Percentiles rank a stretch among this genome's conserved stretches.
phyloP scores from a whole-genome alignment of 306 rosid genomes.

The Datisca glomerata region DNA sequence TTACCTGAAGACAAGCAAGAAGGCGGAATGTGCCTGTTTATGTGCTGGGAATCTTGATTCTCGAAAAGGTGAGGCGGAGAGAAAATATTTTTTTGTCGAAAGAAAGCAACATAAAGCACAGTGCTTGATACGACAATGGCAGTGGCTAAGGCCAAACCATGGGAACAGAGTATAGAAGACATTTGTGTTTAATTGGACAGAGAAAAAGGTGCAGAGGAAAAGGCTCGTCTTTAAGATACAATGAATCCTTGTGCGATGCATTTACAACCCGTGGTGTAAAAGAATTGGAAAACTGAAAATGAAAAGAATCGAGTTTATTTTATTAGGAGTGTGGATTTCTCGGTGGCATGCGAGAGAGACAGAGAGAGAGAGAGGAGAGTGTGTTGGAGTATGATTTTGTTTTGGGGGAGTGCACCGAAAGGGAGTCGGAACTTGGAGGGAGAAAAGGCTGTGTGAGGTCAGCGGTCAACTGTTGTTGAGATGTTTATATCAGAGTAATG shows the following conservation, averaged over 20 bases:
- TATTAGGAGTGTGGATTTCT: too few species aligned
- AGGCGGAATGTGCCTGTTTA: constrained; percentile 16
- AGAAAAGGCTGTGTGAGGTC: too few species aligned
- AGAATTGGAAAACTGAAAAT: too few species aligned
- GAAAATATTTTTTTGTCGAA: constrained; percentile 5
- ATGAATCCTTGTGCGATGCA: constrained; percentile 10
- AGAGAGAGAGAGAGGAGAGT: neutral
- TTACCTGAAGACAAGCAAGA: constrained; percentile 22
- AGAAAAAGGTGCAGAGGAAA: neutral
- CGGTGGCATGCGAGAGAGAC: neutral
- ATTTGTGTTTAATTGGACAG: constrained; percentile 12
- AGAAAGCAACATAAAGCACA: constrained; percentile 24
- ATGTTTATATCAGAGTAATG: too few species aligned
- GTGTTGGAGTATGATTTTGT: neutral
- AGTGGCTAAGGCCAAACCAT: constrained; percentile 35
- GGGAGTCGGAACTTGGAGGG: neutral
- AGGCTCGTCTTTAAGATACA: constrained; percentile 4
- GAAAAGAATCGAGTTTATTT: too few species aligned
- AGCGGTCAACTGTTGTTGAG: constrained; percentile 1
- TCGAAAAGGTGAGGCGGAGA: neutral
- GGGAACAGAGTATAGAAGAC: constrained; percentile 28
- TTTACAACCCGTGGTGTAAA: too few species aligned
- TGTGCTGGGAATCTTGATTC: constrained; percentile 3
- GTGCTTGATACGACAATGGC: constrained; percentile 47
- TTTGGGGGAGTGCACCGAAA: neutral